Conservation (phyloP, 495 filamentous ascomycete genomes). For the Elasticomyces elasticus region DNA sequence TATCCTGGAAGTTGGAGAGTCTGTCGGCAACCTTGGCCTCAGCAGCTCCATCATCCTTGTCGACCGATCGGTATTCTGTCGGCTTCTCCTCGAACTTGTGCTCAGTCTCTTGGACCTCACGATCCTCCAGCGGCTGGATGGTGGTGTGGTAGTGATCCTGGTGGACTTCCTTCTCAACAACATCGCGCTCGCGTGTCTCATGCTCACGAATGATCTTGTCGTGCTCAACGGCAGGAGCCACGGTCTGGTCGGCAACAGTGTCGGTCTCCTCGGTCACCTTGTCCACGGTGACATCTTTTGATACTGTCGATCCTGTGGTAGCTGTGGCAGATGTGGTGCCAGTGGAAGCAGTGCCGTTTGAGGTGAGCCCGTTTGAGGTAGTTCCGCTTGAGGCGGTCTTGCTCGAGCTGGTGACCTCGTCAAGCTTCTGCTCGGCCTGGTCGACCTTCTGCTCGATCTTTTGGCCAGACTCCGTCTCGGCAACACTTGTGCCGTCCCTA, state of each 20-base stretch:
- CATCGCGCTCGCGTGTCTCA: conserved; percentile 44
- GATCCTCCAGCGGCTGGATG: conserved; percentile 29
- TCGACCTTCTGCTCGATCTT: neutral
- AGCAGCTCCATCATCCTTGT: conserved; percentile 39
- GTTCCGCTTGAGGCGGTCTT: neutral
- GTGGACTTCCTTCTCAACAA: conserved; percentile 48
- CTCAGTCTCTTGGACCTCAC: conserved; percentile 29
- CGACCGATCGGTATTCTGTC: conserved; percentile 41
- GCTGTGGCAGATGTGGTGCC: neutral
- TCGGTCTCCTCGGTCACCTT: neutral
- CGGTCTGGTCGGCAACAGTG: conserved; percentile 8
- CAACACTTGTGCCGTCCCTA: neutral
- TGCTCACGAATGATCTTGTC: conserved; percentile 42
- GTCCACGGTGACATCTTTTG: neutral
- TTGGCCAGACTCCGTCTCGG: neutral
- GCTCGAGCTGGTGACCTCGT: neutral
- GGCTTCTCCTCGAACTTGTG: conserved; percentile 33
- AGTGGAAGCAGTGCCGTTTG: neutral
- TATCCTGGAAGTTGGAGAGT: conserved; percentile 38
- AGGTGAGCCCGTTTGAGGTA: neutral
- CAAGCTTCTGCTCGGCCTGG: neutral
- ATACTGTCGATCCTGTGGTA: neutral
- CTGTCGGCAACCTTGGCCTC: conserved; percentile 38
- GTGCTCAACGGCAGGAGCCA: conserved; percentile 47
- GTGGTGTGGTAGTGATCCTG: conserved; percentile 34